Base-by-base conservation (phyloP, 805 yeast genomes). In the Wickerhamomyces queroliae region DNA sequence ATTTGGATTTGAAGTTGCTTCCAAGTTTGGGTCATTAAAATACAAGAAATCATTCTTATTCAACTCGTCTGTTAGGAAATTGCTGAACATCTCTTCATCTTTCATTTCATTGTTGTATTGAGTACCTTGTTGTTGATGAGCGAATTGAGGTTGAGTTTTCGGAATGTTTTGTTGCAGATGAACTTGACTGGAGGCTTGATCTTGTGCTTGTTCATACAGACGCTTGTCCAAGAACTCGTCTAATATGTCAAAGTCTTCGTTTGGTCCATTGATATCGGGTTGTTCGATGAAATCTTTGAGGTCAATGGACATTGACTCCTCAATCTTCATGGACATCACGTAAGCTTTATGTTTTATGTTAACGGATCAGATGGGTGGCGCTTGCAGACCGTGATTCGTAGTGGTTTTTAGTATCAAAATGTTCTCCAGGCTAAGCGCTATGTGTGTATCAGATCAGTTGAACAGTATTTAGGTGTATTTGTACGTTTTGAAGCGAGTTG, bases 211-310 rank as follows among this genome's bases (percentile, higher is more conserved):
- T 3, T 51, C 57, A 21, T 53, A 54, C 10, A 53, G 36, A 9
- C 59, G 45, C 34, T 44, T 49, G 39, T 54, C 59, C 20, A 54
- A 24, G 39, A 54, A 54, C 44, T 78, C 83, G 48, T 75, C 80
- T 33, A 78, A 52, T 26, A 78, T 65, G 44, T 78, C 82, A 7
- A 46, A 24, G 19, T 45, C 48, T 18, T 66, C 70, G 27, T 67
- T 38, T 38, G 19, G 16, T 19, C 19, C 32, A 18, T 10, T 10
- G 5, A 21, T 25, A 19, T 23, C 34, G n/a, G n/a, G n/a, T 10
- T 17, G 22, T 9, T 17, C 15, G 12, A 13, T 11, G 21, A 3
- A 10, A 4, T 20, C 17, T 21, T 21, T 20, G 11, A 15, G 18
- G 9, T 22, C 35, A 8, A 32, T 5, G 18, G n/a, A 8, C 2